Base-by-base conservation (phyloP, 2,329 filamentous ascomycete genomes). In the Diaporthe nobilis region DNA sequence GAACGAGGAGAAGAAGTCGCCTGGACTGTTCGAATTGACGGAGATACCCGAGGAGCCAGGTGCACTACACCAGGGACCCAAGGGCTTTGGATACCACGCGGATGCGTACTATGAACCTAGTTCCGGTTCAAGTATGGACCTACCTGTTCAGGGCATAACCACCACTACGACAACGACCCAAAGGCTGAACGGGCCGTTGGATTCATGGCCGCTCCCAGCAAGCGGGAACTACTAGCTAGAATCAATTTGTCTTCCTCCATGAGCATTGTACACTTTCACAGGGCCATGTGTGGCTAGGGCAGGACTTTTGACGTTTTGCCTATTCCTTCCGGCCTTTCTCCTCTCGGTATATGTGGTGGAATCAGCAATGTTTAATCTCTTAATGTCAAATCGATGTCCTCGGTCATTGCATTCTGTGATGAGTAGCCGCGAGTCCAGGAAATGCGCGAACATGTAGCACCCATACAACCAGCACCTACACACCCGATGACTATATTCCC, bases 31-130 rank as follows among this genome's bases (percentile, higher is more conserved):
- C 39, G 75, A 77, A 58, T 12, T 77, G 28, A 65, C 47, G 17
- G 73, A 75, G 20, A 75, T 77, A 10, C 73, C 73, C 8, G 75
- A 77, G 39, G 75, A 77, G 44, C 25, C 57, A 25, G 28, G 42
- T 31, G 49, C 51, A 37, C 25, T 57, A 31, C 31, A 47, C 3
- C 44, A 61, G 47, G 34, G 25, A 25, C 25, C 13, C 2, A 61
- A 28, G n/a, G 34, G 37, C n/a, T 34, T 44, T 71, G 73, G 73
- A 15, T 60, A 77, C 28, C 61, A 72, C 17, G 70, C 75, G 22
- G 55, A 71, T 37, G 75, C 75, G 4, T 77, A 75, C 63, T 77
- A 72, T 37, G 71, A 73, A 4, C 58, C 71, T 10, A 73, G 51
- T 25, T 55, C 71, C 2, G 58, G 55, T 34, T 25, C 44, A 9